A percentile compares a stretch with the other conserved stretches of the same genome.
Conservation (phyloP, 306 rosid species). For the Gastrolobium bilobum region DNA sequence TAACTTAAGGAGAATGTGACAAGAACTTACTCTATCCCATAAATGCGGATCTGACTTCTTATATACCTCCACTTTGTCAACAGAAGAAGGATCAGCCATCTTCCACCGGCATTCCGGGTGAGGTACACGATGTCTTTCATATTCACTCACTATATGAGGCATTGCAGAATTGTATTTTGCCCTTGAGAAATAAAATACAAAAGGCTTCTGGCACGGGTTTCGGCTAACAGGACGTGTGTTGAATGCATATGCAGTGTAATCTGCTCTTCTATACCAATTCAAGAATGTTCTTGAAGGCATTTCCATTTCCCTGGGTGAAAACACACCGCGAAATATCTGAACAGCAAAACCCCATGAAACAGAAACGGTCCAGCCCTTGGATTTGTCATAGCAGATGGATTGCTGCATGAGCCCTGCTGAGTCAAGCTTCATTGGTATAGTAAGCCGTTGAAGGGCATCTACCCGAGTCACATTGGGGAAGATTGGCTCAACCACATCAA, state of each 20-base stretch:
- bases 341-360: slow-evolving; percentile 97
- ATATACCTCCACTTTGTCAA: slow-evolving; percentile 68
- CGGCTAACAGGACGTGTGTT: slow-evolving; percentile 95
- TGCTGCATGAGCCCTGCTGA: slow-evolving; percentile 97
- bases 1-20: background rate
- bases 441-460: slow-evolving; percentile 80
- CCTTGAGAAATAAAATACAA: slow-evolving; percentile 79
- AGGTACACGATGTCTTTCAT: slow-evolving; percentile 69
- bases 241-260: slow-evolving; percentile 96
- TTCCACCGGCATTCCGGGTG: slow-evolving; percentile 89
- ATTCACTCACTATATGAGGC: slow-evolving; percentile 69
- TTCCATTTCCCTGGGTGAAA: slow-evolving; percentile 94
- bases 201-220: slow-evolving; percentile 93
- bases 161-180: slow-evolving; percentile 55
- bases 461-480: slow-evolving; percentile 81
- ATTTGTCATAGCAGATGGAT: slow-evolving; percentile 85
- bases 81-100: slow-evolving; percentile 72
- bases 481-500: slow-evolving; percentile 96
- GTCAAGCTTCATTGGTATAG: slow-evolving; percentile 80
- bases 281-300: slow-evolving; percentile 97
- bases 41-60: slow-evolving; percentile 86
- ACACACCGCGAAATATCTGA: slow-evolving; percentile 85
- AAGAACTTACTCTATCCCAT: slow-evolving; percentile 88
- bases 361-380: slow-evolving; percentile 83
- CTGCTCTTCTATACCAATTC: slow-evolving; percentile 94